These are phyloP conservation scores for Colletotrichum musae DNA, from an alignment of 2,329 filamentous ascomycete genomes.

Conservation along the genomic window DNA sequence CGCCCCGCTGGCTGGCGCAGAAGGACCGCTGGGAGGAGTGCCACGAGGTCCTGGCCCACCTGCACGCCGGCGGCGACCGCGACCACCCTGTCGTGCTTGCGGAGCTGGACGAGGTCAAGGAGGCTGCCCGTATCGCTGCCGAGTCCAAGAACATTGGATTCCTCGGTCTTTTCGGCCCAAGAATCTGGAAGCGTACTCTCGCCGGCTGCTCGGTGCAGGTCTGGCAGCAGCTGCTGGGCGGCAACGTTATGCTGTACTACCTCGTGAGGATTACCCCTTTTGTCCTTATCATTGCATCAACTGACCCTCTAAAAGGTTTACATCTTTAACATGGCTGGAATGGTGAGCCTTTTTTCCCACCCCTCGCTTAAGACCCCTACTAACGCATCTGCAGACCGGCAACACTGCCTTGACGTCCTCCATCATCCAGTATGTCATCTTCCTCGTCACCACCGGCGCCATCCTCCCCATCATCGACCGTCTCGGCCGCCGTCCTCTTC, in stretches of 20 bases:
- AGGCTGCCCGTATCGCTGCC: slow-evolving; percentile 54
- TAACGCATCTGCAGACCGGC: slow-evolving; percentile 41
- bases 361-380: background rate
- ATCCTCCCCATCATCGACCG: slow-evolving; percentile 66
- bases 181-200: slow-evolving; percentile 65
- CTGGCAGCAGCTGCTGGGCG: slow-evolving; percentile 70
- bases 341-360: slow-evolving; percentile 46
- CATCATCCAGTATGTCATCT: slow-evolving; percentile 69
- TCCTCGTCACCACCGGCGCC: slow-evolving; percentile 65
- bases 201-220: slow-evolving; percentile 68
- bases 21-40: slow-evolving; percentile 42
- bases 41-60: slow-evolving; percentile 47
- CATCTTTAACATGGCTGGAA: slow-evolving; percentile 73
- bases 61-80: slow-evolving; percentile 70
- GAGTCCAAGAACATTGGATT: slow-evolving; percentile 57
- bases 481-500: slow-evolving; percentile 62
- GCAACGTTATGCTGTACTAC: slow-evolving; percentile 73
- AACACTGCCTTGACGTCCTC: slow-evolving; percentile 61
- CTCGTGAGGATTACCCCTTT: slow-evolving; percentile 51
- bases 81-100: slow-evolving; percentile 69
- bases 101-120: slow-evolving; percentile 68
- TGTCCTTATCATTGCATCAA: too few species aligned
- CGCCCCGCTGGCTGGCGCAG: slow-evolving; percentile 40
- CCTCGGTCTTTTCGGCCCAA: slow-evolving; percentile 60
- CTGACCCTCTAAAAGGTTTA: slow-evolving; percentile 54